These are phyloP conservation scores for Coffea eugenioides DNA, from an alignment of 257 asterid species.

Conservation along the genomic window DNA sequence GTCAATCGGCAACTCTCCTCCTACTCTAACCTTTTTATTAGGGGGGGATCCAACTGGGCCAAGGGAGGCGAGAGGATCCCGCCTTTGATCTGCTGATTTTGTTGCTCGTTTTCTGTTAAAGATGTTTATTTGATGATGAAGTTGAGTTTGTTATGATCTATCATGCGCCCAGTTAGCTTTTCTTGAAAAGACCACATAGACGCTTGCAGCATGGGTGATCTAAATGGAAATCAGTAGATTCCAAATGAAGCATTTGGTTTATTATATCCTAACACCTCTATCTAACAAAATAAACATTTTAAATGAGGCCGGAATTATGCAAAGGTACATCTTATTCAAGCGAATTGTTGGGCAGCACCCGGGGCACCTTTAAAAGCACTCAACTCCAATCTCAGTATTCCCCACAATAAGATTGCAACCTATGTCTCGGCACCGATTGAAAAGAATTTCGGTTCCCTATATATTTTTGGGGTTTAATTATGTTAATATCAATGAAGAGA, in stretches of 20 bases:
- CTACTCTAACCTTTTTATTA: too few relatives aligned
- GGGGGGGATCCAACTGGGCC: too few relatives aligned
- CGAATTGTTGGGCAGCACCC: neutral
- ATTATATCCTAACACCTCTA: neutral
- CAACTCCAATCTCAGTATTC: neutral
- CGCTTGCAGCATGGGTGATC: neutral
- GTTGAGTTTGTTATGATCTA: neutral
- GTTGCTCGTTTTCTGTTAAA: neutral
- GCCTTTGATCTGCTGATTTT: neutral
- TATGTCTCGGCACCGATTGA: neutral
- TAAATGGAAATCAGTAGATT: neutral
- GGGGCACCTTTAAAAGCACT: neutral
- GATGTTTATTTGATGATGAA: neutral
- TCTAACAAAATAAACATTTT: neutral
- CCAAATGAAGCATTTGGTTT: neutral
- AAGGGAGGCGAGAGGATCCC: too few relatives aligned
- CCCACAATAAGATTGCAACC: neutral
- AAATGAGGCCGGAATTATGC: neutral
- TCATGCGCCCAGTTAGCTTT: neutral
- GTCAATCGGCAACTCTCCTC: too few relatives aligned
- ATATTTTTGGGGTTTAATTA: neutral
- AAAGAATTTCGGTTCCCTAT: too few relatives aligned
- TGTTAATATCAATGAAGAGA: neutral
- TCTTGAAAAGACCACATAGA: neutral
- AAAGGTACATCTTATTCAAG: neutral